phyloP scores from a whole-genome alignment of 1,139 yeast species.

The Pichia sp. region DNA sequence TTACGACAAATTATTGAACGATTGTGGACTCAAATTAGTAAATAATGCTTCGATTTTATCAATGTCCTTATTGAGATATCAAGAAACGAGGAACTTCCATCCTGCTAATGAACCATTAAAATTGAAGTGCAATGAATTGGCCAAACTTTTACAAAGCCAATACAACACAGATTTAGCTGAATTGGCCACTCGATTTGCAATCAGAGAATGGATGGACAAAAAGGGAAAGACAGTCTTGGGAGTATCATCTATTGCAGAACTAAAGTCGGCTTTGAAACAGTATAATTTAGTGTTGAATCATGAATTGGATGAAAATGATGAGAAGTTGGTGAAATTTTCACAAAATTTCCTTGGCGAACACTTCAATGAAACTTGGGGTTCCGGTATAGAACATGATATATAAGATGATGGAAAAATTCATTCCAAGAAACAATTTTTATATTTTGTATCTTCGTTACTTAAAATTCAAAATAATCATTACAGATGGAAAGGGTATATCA shows the following conservation, averaged over 20 bases:
- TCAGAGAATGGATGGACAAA: conserved; percentile 44
- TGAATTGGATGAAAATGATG: conserved; percentile 33
- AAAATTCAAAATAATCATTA: too few species aligned
- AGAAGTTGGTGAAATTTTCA: conserved; percentile 35
- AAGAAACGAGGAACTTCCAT: conserved; percentile 65
- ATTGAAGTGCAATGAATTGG: conserved; percentile 44
- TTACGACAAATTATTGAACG: conserved; percentile 39
- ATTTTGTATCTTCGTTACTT: too few species aligned
- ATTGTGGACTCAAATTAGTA: conserved; percentile 49
- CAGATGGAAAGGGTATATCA: too few species aligned
- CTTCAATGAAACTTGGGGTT: conserved; percentile 61
- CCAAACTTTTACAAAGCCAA: conserved; percentile 32
- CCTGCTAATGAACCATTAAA: conserved; percentile 66
- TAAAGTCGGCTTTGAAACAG: conserved; percentile 51
- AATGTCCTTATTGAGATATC: conserved; percentile 75
- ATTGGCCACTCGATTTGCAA: conserved; percentile 69
- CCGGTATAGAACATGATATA: conserved; percentile 44
- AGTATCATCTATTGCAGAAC: conserved; percentile 53
- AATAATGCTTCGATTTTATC: conserved; percentile 80
- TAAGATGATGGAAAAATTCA: neutral
- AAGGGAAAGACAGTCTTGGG: conserved; percentile 67
- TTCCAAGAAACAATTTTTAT: too few species aligned
- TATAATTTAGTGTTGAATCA: conserved; percentile 42
- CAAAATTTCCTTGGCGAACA: conserved; percentile 44
- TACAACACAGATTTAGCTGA: conserved; percentile 63